phyloP scores from a whole-genome alignment of 176 grass and related monocot genomes.

The Saccharum officinarum region DNA sequence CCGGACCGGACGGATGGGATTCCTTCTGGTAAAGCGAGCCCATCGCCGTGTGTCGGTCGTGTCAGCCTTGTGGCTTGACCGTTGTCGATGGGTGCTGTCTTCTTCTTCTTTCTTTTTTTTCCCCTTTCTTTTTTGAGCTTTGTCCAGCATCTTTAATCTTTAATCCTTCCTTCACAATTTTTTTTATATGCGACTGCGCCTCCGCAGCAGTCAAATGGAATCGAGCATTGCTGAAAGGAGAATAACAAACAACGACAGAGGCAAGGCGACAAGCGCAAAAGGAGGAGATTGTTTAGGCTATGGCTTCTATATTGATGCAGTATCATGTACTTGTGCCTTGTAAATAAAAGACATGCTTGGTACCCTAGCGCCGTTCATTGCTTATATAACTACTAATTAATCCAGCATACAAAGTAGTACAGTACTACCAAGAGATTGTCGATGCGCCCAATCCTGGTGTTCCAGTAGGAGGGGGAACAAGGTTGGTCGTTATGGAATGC shows the following conservation, averaged over 20 bases:
- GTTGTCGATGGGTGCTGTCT: not conserved
- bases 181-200: not conserved
- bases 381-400: not conserved
- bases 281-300: not conserved
- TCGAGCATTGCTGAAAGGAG: not conserved
- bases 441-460: too few relatives aligned
- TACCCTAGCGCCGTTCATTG: not conserved
- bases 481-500: too few relatives aligned
- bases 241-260: not conserved
- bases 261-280: not conserved
- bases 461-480: too few relatives aligned
- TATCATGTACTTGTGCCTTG: not conserved
- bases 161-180: not conserved
- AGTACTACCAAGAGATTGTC: not conserved
- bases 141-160: not conserved
- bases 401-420: not conserved
- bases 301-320: not conserved
- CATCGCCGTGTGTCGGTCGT: conserved; percentile 34
- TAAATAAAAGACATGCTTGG: not conserved
- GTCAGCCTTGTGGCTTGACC: conserved; percentile 20
- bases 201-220: not conserved
- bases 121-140: not conserved
- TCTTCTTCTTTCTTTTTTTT: too few relatives aligned
- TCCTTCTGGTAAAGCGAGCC: conserved; percentile 29
- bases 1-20: not conserved